phyloP scores from a whole-genome alignment of 768 basidiomycete genomes.

The Naematelia aurantialba region DNA sequence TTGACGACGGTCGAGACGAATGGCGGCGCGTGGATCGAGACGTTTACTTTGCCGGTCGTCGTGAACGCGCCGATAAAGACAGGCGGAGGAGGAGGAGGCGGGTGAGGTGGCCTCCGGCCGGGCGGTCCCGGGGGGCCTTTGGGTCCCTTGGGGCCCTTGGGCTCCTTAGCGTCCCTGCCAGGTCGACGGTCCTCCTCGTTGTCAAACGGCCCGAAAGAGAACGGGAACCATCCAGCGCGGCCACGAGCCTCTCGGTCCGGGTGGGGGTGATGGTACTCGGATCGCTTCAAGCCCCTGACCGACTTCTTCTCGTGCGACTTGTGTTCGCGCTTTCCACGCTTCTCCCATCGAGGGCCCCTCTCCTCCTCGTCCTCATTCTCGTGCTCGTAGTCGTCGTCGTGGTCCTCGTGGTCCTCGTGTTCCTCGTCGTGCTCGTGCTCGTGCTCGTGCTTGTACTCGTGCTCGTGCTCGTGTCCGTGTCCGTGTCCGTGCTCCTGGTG shows the following conservation, averaged over 20 bases:
- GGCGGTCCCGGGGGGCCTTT: slow-evolving; percentile 4
- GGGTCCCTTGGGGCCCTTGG: slow-evolving; percentile 3
- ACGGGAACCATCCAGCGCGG: background rate
- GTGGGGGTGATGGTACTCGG: slow-evolving; percentile 6
- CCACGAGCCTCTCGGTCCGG: background rate
- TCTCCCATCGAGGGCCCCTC: background rate
- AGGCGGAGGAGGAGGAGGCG: slow-evolving; percentile 25
- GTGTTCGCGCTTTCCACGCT: background rate
- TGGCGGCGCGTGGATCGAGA: slow-evolving; percentile 20
- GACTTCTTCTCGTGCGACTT: background rate
- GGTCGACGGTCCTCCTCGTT: background rate
- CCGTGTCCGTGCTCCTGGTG: slow-evolving; percentile 8
- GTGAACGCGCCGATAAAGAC: slow-evolving; percentile 28
- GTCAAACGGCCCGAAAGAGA: background rate
- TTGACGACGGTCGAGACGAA: slow-evolving; percentile 19
- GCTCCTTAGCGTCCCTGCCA: background rate
- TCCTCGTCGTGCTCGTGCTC: slow-evolving; percentile 14
- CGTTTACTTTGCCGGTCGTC: slow-evolving; percentile 24
- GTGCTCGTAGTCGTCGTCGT: slow-evolving; percentile 2
- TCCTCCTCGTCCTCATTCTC: slow-evolving; percentile 4
- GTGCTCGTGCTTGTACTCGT: too few relatives aligned
- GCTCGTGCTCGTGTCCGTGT: too few relatives aligned
- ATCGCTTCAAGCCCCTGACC: background rate
- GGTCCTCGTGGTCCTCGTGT: slow-evolving; percentile 9
- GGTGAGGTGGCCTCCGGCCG: slow-evolving; percentile 4